Base-by-base conservation (phyloP, 345 rosid species). In the Brassica carinata region DNA sequence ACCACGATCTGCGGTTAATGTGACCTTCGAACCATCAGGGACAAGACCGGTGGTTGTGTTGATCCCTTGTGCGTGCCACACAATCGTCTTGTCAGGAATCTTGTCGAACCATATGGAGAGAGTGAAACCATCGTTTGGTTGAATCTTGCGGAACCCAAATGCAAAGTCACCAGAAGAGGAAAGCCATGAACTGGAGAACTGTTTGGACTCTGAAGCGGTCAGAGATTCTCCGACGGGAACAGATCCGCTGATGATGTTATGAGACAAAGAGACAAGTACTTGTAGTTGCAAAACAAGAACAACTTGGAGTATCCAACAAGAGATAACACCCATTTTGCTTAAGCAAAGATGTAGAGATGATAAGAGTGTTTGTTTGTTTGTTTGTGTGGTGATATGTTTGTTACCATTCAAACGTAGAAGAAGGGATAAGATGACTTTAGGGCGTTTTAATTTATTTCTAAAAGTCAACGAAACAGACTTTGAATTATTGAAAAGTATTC, bases 31-130 rank as follows among this genome's bases (percentile, higher is more conserved):
- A 5, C 59, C 59, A 6, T 53, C 59, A 53, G 19, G 59, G 59
- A 53, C 59, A 53, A 53, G 59, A 53, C 59, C 23, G 59, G 59
- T 53, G 59, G 59, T 53, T 53, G 59, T 53, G 59, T 53, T 53
- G 23, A 53, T 19, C 8, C 2, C 6, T 53, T 53, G 59, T 53
- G 59, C 59, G 6, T 53, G 8, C 59, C 59, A 53, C 59, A 53
- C 59, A 53, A 53, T 53, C 0, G 23, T 53, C 59, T 53, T 53
- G 59, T 53, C 59, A 53, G 59, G 59, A 53, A 53, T 53, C 23
- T 53, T 53, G 59, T 53, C 59, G 59, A 53, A 53, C 59, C 59
- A 53, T 53, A 53, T 53, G 9, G 59, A 53, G 23, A 53, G 59
- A 53, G 59, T 15, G 23, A 53, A 53, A 53, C 59, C 59, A 5